Percentiles rank a stretch among this genome's conserved stretches.
Conservation (phyloP, 345 rosid genomes). For the Syzygium aqueum region DNA sequence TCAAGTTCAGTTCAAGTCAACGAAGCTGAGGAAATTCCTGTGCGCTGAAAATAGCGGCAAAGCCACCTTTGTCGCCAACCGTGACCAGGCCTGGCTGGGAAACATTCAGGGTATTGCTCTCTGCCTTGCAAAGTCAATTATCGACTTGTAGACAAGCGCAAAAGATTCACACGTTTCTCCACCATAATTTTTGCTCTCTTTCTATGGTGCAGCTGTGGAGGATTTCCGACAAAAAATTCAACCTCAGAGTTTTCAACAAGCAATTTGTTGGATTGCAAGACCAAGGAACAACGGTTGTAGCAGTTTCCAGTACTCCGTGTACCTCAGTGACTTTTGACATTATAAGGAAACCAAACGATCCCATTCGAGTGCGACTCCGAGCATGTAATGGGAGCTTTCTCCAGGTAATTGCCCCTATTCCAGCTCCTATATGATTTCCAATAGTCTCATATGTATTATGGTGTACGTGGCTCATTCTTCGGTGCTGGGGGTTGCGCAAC, state of each 20-base stretch:
- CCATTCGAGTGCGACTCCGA: background rate
- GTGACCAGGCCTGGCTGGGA: slow-evolving; percentile 15
- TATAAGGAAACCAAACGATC: background rate
- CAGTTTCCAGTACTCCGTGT: background rate
- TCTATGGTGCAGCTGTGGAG: background rate
- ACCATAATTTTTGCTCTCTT: background rate
- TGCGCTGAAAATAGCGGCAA: slow-evolving; percentile 16
- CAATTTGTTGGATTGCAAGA: background rate
- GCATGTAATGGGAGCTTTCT: background rate
- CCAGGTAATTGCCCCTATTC: background rate
- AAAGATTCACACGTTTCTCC: background rate
- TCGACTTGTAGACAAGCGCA: background rate
- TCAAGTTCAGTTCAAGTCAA: slow-evolving; percentile 18
- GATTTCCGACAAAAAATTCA: background rate
- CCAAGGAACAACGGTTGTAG: background rate
- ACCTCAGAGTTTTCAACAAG: background rate
- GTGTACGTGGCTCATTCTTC: background rate
- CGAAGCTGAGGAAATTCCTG: slow-evolving; percentile 11
- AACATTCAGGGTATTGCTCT: slow-evolving; percentile 15
- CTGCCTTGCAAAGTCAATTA: background rate
- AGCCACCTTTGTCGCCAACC: background rate
- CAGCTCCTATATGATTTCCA: background rate
- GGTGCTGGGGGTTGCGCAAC: background rate
- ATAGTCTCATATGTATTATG: background rate
- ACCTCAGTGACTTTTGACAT: background rate